Evolutionary conservation across 768 basidiomycete genomes (phyloP), one percentile per base, ranked within the genome.

Genomic region (Melanogaster broomeanus): DNA sequence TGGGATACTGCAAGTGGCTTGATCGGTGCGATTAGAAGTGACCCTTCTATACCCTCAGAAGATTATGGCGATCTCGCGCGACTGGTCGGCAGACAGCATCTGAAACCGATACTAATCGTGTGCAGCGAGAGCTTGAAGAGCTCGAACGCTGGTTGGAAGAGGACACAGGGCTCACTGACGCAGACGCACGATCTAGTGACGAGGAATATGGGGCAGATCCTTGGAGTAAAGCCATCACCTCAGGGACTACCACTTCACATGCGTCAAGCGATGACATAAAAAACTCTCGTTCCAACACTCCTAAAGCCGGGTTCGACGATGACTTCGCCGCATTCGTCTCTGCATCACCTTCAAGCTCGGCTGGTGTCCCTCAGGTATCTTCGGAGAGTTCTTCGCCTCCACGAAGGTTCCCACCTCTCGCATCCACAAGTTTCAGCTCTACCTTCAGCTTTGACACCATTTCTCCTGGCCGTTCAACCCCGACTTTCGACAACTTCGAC

Each of bases 241-340:
- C 72, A 38, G 67, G 64, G 16, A 63, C 61, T 2, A 38, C 52
- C 6, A 65, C 69, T 19, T 67, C 67, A 9, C 27, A 40, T 41
- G 54, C 60, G 16, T 56, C 40, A 40, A 64, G 58, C 21, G 56
- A 64, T 7, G 59, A 56, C 28, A 34, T 59, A 16, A 57, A 52
- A 28, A 52, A 31, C n/a, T 63, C 59, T 34, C 56, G 57, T 9
- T 60, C 63, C 19, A 59, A 65, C 45, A 75, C 75, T 3, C 82
- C 63, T 21, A 50, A 48, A 40, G 40, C 55, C n/a, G 75, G 77
- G 15, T 82, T 93, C 58, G 90, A 92, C 48, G 90, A 93, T 60
- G 87, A 93, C 65, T 93, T 93, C 61, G 77, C 83, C 2, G 83
- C 81, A 25, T 89, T 89, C 55, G 78, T 90, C 16, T 84, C 85